Evolutionary conservation across 495 filamentous ascomycete species (phyloP), one percentile per base, ranked within the genome.

Genomic region (Haplographium delicatum): DNA sequence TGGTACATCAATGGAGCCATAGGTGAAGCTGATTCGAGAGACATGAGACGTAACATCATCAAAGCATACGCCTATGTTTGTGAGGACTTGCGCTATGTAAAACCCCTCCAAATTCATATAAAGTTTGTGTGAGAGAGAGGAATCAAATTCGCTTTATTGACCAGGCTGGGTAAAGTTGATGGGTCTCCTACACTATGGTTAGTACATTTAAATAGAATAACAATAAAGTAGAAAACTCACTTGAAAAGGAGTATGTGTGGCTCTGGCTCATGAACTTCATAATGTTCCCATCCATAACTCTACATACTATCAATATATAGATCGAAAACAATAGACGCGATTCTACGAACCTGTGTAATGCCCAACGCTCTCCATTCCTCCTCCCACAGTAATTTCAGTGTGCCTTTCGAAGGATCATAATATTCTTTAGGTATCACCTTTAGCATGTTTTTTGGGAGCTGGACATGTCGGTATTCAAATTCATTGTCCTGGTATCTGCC

Each of bases 261-360:
- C 72, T 98, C 93, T 28, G 93, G 93, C 67, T 96, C 94, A 64
- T 98, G 93, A 46, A 97, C 93, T 68, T 98, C 93, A 58, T 98
- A 98, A 68, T 98, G 93, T 63, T 96, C 91, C 93, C 93, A 98
- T 22, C 93, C 93, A 55, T 97, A 72, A 67, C 94, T 97, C 89
- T 97, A 19, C 22, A 39, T 44, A 6, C 13, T 6, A 31, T 37
- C 20, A 44, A 10, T 31, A 47, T 61, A 54, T 46, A 34, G n/a
- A n/a, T n/a, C n/a, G 34, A 15, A 26, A 39, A 19, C 33, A 15
- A 19, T 16, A 20, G 13, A 24, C 10, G 47, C 39, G 25, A 40
- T 23, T 50, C 20, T 13, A 51, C 72, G 30, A 66, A 93, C 89
- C 80, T 96, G 91, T 54, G 91, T 97, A 55, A 98, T 98, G 24